These are phyloP conservation scores for Malbranchea cinnamomea DNA, from an alignment of 2,329 filamentous ascomycete genomes.

Conservation along the genomic window DNA sequence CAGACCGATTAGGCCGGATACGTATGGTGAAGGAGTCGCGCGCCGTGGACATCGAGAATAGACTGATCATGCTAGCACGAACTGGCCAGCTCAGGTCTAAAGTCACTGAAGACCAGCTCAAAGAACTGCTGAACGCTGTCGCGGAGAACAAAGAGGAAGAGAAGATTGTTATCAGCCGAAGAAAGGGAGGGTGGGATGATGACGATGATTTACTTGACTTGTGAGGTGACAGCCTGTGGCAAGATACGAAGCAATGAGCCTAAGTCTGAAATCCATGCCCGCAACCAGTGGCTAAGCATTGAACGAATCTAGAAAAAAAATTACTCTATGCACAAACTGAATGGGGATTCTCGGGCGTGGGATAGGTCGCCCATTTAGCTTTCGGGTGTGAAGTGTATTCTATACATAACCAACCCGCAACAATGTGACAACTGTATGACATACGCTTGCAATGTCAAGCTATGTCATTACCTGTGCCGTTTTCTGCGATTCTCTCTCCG, in stretches of 20 bases:
- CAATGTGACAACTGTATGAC: no score
- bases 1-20: conserved; percentile 85
- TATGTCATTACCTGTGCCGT: no score
- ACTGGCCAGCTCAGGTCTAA: conserved; percentile 73
- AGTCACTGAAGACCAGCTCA: conserved; percentile 84
- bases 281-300: no score
- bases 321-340: no score
- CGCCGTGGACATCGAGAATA: conserved; percentile 78
- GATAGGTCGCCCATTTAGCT: no score
- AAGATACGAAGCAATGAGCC: no score
- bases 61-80: conserved; percentile 81
- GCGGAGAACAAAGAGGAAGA: conserved; percentile 59
- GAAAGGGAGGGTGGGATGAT: conserved; percentile 75
- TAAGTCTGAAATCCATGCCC: conserved; percentile 2
- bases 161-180: conserved; percentile 73
- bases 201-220: conserved; percentile 45
- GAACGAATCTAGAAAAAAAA: no score
- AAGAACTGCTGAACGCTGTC: conserved; percentile 74
- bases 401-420: no score
- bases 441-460: no score
- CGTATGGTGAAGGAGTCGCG: conserved; percentile 88
- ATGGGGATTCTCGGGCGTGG: no score
- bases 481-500: conserved; percentile 36
- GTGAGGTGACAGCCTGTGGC: no score
- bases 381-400: no score